Base-by-base conservation (phyloP, 1,284 basidiomycete species). In the Sanguinoderma infundibulare region DNA sequence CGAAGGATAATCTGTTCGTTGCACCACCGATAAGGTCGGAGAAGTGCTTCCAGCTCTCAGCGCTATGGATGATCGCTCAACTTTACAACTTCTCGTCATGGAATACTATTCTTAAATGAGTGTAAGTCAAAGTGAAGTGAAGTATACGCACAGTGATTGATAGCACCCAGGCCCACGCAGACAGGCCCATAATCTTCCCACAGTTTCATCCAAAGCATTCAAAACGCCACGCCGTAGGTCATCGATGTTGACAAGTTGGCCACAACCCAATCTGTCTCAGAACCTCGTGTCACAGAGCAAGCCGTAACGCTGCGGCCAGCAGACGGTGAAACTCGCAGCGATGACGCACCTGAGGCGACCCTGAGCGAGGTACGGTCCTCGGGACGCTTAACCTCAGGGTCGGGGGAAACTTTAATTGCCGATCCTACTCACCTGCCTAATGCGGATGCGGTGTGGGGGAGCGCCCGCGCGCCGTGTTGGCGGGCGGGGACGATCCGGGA, bases 341-440 rank as follows among this genome's bases (percentile, higher is more conserved):
- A 26, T 17, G 5, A 32, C 46, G 30, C 17, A 1, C n/a, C 24
- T 20, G 46, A 3, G 1, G 17, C 3, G 17, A 12, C 46, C 28
- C 46, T 49, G 46, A 32, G 46, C 46, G 46, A 32, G 28, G 46
- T 49, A n/a, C 7, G 14, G 34, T 7, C 34, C 14, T 2, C n/a
- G 46, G 26, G 46, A 49, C 46, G 17, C 24, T 10, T 49, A 28
- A 15, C 46, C 28, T 51, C 49, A 55, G 40, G 55, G 55, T 50
- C 44, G 53, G n/a, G 42, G 14, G 22, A 12, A 39, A 56, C 15
- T 47, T 34, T 32, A 20, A 22, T 9, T 40, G 51, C 32, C 34
- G 59, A 50, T 51, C 59, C 17, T 60, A 60, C 53, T 50, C 47
- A 60, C 32, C 47, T 60, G 28, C 59, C 59, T 36, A 44, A 60